phyloP scores from a whole-genome alignment of 1,139 yeast genomes.

The Taphrina communis region DNA sequence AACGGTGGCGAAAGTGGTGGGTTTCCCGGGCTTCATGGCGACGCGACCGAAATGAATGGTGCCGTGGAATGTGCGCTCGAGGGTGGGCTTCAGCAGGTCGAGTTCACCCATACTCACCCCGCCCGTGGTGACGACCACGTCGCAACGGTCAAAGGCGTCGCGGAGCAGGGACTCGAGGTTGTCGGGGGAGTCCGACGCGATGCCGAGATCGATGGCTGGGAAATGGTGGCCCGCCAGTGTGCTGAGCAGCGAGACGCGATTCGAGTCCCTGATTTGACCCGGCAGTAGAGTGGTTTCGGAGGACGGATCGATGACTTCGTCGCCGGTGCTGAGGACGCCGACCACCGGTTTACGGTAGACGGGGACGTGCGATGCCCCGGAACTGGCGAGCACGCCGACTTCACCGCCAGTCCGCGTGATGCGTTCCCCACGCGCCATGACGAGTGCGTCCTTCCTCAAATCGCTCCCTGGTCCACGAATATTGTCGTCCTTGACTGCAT shows the following conservation, averaged over 20 bases:
- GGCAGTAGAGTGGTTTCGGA: conserved; percentile 47
- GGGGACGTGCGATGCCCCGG: conserved; percentile 52
- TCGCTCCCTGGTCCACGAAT: conserved; percentile 59
- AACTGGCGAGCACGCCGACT: conserved; percentile 56
- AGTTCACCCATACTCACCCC: conserved; percentile 65
- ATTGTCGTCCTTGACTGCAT: conserved; percentile 53
- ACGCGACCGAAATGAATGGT: conserved; percentile 60
- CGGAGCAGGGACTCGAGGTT: conserved; percentile 49
- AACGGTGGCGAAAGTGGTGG: conserved; percentile 60
- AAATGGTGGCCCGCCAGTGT: conserved; percentile 52
- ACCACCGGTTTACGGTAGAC: conserved; percentile 56
- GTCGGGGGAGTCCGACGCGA: conserved; percentile 53
- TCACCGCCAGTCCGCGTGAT: conserved; percentile 58
- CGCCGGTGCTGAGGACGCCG: conserved; percentile 60
- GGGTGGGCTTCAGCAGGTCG: conserved; percentile 58
- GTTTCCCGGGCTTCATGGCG: conserved; percentile 63
- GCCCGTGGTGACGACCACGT: conserved; percentile 59
- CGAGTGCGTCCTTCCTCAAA: conserved; percentile 52
- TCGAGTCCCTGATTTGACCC: conserved; percentile 59
- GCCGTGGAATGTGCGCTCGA: conserved; percentile 55
- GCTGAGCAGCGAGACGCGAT: conserved; percentile 57
- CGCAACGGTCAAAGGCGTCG: conserved; percentile 51
- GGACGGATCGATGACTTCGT: conserved; percentile 55
- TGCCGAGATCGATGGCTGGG: conserved; percentile 56
- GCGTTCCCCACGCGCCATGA: conserved; percentile 52